A percentile compares a stretch with the other conserved stretches of the same genome.
Conservation (phyloP, 345 rosid species). For the Syzygium grande region DNA sequence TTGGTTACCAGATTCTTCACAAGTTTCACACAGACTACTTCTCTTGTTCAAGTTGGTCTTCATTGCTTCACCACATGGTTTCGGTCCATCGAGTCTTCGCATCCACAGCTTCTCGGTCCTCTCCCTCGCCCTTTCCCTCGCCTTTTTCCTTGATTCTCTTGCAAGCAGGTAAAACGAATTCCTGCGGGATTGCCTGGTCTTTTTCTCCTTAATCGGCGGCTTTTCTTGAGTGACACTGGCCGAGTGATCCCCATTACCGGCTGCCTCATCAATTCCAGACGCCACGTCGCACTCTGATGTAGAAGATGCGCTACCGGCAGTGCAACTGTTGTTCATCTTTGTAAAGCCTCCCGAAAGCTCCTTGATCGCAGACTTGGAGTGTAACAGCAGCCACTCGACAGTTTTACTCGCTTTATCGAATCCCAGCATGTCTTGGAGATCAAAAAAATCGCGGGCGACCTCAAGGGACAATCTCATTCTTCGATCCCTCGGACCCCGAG, state of each 20-base stretch:
- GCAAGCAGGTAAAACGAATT: conserved; percentile 12
- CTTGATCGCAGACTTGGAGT: conserved; percentile 49
- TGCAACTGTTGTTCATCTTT: not conserved
- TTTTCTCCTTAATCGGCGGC: conserved; percentile 13
- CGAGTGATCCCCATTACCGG: not conserved
- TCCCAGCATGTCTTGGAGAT: conserved; percentile 75
- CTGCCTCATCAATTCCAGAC: conserved; percentile 13
- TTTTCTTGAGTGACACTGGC: conserved; percentile 2
- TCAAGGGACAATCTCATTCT: conserved; percentile 78
- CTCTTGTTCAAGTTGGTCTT: not conserved
- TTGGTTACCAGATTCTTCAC: not conserved
- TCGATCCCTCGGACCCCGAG: conserved; percentile 73
- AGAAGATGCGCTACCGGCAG: conserved; percentile 25
- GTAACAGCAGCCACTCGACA: conserved; percentile 69
- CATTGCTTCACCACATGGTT: not conserved
- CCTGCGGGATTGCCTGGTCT: conserved; percentile 22
- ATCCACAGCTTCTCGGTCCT: conserved; percentile 42
- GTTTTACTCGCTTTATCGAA: conserved; percentile 81
- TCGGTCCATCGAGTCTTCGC: conserved; percentile 8
- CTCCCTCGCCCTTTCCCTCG: conserved; percentile 66
- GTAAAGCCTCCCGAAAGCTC: conserved; percentile 21
- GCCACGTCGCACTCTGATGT: conserved; percentile 38
- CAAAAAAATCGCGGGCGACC: conserved; percentile 63
- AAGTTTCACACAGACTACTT: not conserved
- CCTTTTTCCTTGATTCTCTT: conserved; percentile 47